Evolutionary conservation across 2,329 filamentous ascomycete genomes (phyloP), one percentile per base, ranked within the genome.

Genomic region (Sphaerostilbella broomeana): DNA sequence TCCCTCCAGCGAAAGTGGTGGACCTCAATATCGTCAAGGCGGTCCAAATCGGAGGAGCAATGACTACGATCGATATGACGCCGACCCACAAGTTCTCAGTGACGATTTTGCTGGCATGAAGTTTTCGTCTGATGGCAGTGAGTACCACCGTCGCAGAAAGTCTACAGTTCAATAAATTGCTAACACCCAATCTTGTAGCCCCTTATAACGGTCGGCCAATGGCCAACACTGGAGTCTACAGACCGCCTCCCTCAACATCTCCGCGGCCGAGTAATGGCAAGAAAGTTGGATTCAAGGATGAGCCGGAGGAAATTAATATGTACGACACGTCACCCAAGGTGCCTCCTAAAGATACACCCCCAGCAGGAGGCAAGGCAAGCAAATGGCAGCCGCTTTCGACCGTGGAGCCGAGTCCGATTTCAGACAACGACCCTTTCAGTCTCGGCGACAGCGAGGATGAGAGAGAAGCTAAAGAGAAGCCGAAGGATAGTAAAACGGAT

Each of bases 321-420:
- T 92, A 94, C 57, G 77, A 81, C 42, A 69, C 74, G 9, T 79
- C 79, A 35, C 75, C 80, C 21, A 70, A 58, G 58, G 65, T 67
- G 37, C 70, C 62, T 19, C 68, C 68, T 49, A 79, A 72, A 62
- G 77, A 71, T 56, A 54, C 59, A 20, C 55, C 64, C 22, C 57
- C 58, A 17, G 59, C 68, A n/a, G 69, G 71, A 33, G 64, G 67
- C 49, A 92, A 88, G 66, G 64, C 77, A 31, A 95, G 89, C 74
- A 98, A 98, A 68, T 98, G 92, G 92, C 90, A 98, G 62, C 90
- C 92, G 8, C 68, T 98, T 51, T 87, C 89, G 10, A 75, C 82
- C 0, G 79, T 95, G 11, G 48, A 94, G 35, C 87, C 89, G 1
- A 82, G 77, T 47, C 89, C 90, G 11, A 84, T 95, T 46, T 73